Evolutionary conservation across 1,284 basidiomycete genomes (phyloP).

Genomic region (Apiotrichum laibachii): DNA sequence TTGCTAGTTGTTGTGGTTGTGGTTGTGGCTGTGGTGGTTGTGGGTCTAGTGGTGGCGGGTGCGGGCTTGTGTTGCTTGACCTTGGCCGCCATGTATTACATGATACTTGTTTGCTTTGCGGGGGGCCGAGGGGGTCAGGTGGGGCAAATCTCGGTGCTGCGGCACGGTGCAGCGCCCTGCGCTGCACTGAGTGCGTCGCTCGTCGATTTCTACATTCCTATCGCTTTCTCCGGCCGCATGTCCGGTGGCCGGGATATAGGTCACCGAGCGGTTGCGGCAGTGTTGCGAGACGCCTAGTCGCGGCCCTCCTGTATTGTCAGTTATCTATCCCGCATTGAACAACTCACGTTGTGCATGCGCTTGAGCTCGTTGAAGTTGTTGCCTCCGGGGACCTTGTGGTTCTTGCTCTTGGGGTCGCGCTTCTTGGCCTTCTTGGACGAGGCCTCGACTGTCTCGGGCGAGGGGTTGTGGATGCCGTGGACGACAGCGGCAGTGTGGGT

Average conservation of each 20-base stretch:
- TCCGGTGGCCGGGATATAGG: not conserved
- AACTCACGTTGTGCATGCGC: slow-evolving; percentile 7
- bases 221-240: no score
- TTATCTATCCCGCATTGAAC: not conserved
- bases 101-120: no score
- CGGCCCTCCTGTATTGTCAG: not conserved
- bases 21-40: not conserved
- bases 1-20: not conserved
- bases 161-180: no score
- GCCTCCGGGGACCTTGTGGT: slow-evolving; percentile 6
- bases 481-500: not conserved
- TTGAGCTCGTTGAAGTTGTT: slow-evolving; percentile 3
- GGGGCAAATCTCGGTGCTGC: no score
- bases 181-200: no score
- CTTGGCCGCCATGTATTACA: not conserved
- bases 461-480: not conserved
- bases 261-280: not conserved
- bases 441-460: not conserved
- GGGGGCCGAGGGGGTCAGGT: no score
- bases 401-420: slow-evolving; percentile 9
- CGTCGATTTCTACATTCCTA: no score
- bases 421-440: not conserved
- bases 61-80: no score
- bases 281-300: not conserved
- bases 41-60: not conserved